A percentile compares a stretch with the other conserved stretches of the same genome.
Evolutionary conservation across 108 stramenopile species (phyloP).

Genomic region (Skeletonema costatum): DNA sequence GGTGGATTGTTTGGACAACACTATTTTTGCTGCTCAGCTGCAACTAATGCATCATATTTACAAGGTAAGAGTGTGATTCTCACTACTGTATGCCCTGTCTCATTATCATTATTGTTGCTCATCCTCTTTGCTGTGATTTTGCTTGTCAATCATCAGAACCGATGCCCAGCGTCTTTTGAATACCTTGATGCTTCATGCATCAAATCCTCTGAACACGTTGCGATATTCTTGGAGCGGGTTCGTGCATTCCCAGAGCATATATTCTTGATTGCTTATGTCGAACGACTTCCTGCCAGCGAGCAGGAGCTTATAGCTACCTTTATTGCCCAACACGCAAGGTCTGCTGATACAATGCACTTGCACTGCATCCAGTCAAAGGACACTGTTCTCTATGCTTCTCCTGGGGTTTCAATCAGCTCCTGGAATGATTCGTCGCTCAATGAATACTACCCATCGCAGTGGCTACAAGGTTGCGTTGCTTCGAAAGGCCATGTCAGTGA

Average conservation of each 20-base stretch:
- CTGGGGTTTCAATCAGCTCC: constrained; percentile 13
- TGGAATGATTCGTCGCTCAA: constrained; percentile 23
- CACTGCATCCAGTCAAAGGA: constrained; percentile 27
- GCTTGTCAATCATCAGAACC: neutral
- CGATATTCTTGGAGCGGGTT: constrained; percentile 19
- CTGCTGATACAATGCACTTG: constrained; percentile 12
- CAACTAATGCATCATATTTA: constrained; percentile 26
- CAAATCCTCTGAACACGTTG: constrained; percentile 3
- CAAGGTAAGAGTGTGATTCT: constrained; percentile 12
- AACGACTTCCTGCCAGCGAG: constrained; percentile 1
- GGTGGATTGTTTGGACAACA: constrained; percentile 9
- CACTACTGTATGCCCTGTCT: neutral
- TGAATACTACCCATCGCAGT: neutral
- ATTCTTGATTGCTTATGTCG: constrained; percentile 14
- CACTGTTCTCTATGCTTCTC: constrained; percentile 21
- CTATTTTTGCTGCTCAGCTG: constrained; percentile 2
- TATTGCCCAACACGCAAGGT: constrained; percentile 3
- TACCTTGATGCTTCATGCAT: constrained; percentile 21
- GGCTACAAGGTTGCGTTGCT: constrained; percentile 3
- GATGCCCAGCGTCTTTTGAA: constrained; percentile 25
- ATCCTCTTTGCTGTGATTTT: neutral
- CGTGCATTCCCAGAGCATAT: constrained; percentile 17
- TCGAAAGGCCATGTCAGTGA: neutral
- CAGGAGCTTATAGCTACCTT: constrained; percentile 36
- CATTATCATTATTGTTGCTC: neutral